Evolutionary conservation across 1,284 basidiomycete genomes (phyloP), one percentile per base, ranked within the genome.

Genomic region (Puccinia hordei): DNA sequence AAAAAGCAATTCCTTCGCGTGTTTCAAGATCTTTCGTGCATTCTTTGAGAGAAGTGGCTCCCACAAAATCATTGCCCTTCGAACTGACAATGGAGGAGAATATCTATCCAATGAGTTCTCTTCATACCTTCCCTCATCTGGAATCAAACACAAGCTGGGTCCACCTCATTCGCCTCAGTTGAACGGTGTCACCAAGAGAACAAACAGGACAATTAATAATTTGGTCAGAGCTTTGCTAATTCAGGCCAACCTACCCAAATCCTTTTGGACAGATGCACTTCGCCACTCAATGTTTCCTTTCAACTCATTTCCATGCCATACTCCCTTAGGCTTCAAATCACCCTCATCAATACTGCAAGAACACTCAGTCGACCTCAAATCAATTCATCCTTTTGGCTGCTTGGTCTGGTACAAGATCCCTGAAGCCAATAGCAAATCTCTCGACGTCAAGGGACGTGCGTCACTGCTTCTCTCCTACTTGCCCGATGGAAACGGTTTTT

Each of bases 21-120:
- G 85, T 8, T 86, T 88, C 80, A 83, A 83, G 69, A 53, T 80
- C 6, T 87, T 84, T 82, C 84, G 86, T 59, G 83, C 85, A 0
- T 79, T 81, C 74, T 81, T 82, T 8, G 83, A 86, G 73, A 83
- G 81, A 33, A 71, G 81, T 27, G 82, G 82, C 13, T 83, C 82
- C 0, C 10, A n/a, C 19, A 82, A 76, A n/a, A 66, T 66, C 10
- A 6, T 35, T 41, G 38, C 35, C 8, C 49, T 73, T 10, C 72
- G 33, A 2, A 27, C 27, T 4, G 33, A 73, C 4, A 72, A 72
- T 30, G 69, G 72, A 1, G 53, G 72, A 35, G 53, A 73, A 24
- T 73, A 38, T 59, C 17, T 55, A 24, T 55, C 49, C 3, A 73
- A 35, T 17, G 30, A 55, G 33, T 33, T 73, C 22, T 5, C n/a